A percentile compares a stretch with the other conserved stretches of the same genome.
These are phyloP conservation scores for Thermoascus crustaceus DNA, from an alignment of 2,329 filamentous ascomycete genomes.

Conservation along the genomic window DNA sequence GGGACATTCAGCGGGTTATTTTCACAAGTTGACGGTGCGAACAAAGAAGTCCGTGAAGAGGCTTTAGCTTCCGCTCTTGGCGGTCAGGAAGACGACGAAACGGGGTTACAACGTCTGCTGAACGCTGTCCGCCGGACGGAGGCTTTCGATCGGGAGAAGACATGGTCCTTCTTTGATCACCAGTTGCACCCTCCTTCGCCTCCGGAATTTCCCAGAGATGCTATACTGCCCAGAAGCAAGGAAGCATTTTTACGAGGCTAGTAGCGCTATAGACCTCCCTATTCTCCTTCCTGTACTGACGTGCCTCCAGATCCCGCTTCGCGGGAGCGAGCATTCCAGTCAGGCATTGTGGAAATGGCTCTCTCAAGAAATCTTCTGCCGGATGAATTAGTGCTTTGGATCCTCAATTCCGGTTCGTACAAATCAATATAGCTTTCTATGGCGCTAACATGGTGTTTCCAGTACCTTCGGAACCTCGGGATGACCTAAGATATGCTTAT, in stretches of 20 bases:
- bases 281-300: constrained; percentile 10
- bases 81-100: constrained; percentile 34
- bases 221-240: constrained; percentile 23
- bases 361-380: constrained; percentile 44
- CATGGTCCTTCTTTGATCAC: constrained; percentile 51
- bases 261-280: constrained; percentile 3
- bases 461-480: constrained; percentile 48
- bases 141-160: constrained; percentile 44
- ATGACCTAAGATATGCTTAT: constrained; percentile 54
- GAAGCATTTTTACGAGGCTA: constrained; percentile 26
- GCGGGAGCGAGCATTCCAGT: constrained; percentile 53
- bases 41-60: constrained; percentile 25
- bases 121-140: constrained; percentile 55
- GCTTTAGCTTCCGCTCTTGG: constrained; percentile 37
- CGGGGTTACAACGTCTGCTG: constrained; percentile 41
- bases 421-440: background rate
- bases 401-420: constrained; percentile 35
- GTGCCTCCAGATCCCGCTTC: constrained; percentile 35
- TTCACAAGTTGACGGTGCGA: constrained; percentile 5
- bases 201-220: constrained; percentile 27
- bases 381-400: constrained; percentile 59
- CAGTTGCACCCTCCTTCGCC: constrained; percentile 13
- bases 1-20: constrained; percentile 5
- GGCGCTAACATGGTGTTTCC: constrained; percentile 6
- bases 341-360: constrained; percentile 53